These are phyloP conservation scores for Malus fusca DNA, from an alignment of 306 rosid genomes.

Conservation along the genomic window DNA sequence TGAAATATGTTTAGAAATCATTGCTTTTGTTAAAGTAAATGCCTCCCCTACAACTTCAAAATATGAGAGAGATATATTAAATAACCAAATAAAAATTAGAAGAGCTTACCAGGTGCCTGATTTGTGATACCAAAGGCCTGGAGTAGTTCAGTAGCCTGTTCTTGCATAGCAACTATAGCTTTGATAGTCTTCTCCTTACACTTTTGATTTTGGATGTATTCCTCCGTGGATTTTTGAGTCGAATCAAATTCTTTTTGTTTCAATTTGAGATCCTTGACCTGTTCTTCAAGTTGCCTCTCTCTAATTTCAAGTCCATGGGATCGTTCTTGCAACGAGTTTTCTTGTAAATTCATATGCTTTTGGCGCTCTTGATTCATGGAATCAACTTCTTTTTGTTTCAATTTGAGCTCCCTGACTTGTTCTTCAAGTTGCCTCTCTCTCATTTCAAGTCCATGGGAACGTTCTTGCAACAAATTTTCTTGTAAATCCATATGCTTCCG, in stretches of 20 bases:
- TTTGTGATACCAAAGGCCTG: constrained; percentile 16
- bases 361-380: too few species aligned
- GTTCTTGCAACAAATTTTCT: neutral
- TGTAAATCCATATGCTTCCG: too few species aligned
- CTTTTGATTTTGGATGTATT: neutral
- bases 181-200: constrained; percentile 2
- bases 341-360: too few species aligned
- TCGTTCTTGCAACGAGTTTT: too few species aligned
- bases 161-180: constrained; percentile 17
- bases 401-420: too few species aligned
- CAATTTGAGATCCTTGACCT: neutral
- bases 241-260: constrained; percentile 16
- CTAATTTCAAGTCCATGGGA: too few species aligned
- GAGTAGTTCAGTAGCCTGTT: constrained; percentile 19
- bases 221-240: neutral
- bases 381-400: too few species aligned
- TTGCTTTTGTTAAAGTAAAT: neutral
- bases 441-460: constrained; percentile 3
- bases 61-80: neutral
- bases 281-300: too few species aligned
- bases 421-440: too few species aligned
- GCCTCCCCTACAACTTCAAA: neutral
- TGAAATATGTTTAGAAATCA: neutral
- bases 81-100: neutral
- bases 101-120: constrained; percentile 22